Percentiles rank a stretch among this genome's conserved stretches.
These are phyloP conservation scores for Globisporangium alternatum DNA, from an alignment of 352 stramenopile species.

Conservation along the genomic window DNA sequence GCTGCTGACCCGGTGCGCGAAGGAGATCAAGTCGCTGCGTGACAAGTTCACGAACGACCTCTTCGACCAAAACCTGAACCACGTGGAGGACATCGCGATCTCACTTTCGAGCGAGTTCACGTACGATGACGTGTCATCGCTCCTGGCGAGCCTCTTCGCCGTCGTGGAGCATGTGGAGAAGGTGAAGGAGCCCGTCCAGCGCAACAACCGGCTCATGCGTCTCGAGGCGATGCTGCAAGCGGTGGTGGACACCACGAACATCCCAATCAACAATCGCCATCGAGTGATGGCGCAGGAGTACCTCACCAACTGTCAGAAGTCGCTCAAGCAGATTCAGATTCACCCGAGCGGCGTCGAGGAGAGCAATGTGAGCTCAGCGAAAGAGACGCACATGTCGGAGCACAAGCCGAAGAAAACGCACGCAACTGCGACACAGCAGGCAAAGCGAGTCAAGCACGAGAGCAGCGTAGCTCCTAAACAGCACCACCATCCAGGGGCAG, in stretches of 20 bases:
- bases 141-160: conserved; percentile 37
- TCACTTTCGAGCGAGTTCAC: conserved; percentile 36
- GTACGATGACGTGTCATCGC: conserved; percentile 27
- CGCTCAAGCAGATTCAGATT: conserved; percentile 9
- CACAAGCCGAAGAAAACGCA: conserved; percentile 11
- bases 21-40: conserved; percentile 29
- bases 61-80: conserved; percentile 43
- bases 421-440: not conserved
- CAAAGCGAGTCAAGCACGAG: conserved; percentile 3
- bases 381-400: conserved; percentile 5
- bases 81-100: conserved; percentile 43
- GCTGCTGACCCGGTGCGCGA: conserved; percentile 24
- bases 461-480: not conserved
- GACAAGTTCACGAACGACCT: conserved; percentile 38
- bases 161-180: conserved; percentile 46
- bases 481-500: not conserved
- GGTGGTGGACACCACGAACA: conserved; percentile 23
- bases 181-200: conserved; percentile 29
- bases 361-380: not conserved
- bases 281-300: conserved; percentile 41
- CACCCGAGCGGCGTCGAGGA: not conserved
- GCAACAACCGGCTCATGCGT: conserved; percentile 45
- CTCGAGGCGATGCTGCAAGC: conserved; percentile 43
- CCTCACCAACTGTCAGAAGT: conserved; percentile 44
- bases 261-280: conserved; percentile 26